Percentiles rank a stretch among this genome's conserved stretches.
Conservation (phyloP, 176 grass and related monocot species). For the Avena eriantha region DNA sequence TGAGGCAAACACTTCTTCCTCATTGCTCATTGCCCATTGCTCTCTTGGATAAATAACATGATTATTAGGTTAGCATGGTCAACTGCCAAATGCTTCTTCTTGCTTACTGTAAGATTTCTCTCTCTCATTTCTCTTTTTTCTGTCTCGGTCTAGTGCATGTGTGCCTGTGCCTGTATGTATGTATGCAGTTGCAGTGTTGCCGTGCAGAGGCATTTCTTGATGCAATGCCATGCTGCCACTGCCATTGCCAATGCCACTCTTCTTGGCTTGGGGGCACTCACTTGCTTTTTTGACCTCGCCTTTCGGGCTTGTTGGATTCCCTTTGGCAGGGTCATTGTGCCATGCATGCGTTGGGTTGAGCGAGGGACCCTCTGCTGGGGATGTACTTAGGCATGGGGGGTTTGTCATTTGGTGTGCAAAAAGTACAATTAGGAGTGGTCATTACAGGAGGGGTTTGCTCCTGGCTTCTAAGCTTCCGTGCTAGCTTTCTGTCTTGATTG, state of each 20-base stretch:
- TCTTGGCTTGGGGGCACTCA: constrained; percentile 43
- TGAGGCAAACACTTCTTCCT: not conserved
- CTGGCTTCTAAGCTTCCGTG: constrained; percentile 37
- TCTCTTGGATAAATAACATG: constrained; percentile 41
- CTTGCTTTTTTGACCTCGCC: constrained; percentile 55
- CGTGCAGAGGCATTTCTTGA: constrained; percentile 37
- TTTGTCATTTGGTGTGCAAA: constrained; percentile 58
- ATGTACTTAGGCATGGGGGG: constrained; percentile 53
- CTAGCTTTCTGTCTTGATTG: constrained; percentile 53
- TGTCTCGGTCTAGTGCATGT: constrained; percentile 18
- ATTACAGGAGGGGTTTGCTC: constrained; percentile 40
- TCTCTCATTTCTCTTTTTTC: not conserved
- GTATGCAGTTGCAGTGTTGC: constrained; percentile 13
- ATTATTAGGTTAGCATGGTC: constrained; percentile 38
- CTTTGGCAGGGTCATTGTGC: constrained; percentile 50
- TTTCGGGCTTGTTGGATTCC: constrained; percentile 70
- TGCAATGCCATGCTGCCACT: constrained; percentile 4
- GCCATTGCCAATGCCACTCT: constrained; percentile 14
- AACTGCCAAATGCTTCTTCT: not conserved
- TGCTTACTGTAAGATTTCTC: not conserved
- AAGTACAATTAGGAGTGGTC: constrained; percentile 61
- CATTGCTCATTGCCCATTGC: not conserved
- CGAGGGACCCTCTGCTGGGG: constrained; percentile 17
- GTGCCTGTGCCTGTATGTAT: not conserved
- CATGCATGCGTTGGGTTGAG: constrained; percentile 48